Evolutionary conservation across 2,329 filamentous ascomycete species (phyloP).

Genomic region (Alternaria brassicae): DNA sequence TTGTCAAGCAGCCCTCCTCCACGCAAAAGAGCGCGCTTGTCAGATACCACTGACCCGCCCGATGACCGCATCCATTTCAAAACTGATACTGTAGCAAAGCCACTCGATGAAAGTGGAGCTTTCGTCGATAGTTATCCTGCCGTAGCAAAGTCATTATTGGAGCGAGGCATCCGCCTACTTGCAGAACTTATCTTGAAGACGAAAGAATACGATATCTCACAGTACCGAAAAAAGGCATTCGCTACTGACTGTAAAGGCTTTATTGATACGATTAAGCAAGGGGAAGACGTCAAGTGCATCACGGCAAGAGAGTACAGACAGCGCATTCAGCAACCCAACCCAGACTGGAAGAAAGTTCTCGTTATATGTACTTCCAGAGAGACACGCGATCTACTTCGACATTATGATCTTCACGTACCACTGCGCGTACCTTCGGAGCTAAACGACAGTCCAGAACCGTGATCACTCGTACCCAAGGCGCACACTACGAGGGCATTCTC

Average conservation of each 20-base stretch:
- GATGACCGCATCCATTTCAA: fast-evolving
- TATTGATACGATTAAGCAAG: not conserved
- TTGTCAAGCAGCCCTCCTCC: not conserved
- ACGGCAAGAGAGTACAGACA: not conserved
- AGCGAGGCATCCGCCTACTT: not conserved
- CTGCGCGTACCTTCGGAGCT: not conserved
- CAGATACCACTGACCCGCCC: not conserved
- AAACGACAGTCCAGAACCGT: not conserved
- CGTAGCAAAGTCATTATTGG: not conserved
- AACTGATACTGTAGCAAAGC: not conserved
- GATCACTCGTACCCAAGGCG: not conserved
- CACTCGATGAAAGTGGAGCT: not conserved
- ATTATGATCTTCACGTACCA: not conserved
- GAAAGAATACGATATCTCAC: fast-evolving
- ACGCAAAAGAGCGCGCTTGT: not conserved
- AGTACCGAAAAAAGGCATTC: not conserved
- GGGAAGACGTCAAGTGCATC: not conserved
- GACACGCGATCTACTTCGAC: not conserved
- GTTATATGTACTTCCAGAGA: not conserved
- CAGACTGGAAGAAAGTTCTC: not conserved
- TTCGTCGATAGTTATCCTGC: not conserved
- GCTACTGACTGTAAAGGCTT: not conserved
- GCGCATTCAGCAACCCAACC: not conserved
- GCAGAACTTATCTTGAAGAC: not conserved
- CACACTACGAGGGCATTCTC: not conserved